Evolutionary conservation across 2,329 filamentous ascomycete genomes (phyloP), one percentile per base, ranked within the genome.

Genomic region (Neophaeococcomyces aloes): DNA sequence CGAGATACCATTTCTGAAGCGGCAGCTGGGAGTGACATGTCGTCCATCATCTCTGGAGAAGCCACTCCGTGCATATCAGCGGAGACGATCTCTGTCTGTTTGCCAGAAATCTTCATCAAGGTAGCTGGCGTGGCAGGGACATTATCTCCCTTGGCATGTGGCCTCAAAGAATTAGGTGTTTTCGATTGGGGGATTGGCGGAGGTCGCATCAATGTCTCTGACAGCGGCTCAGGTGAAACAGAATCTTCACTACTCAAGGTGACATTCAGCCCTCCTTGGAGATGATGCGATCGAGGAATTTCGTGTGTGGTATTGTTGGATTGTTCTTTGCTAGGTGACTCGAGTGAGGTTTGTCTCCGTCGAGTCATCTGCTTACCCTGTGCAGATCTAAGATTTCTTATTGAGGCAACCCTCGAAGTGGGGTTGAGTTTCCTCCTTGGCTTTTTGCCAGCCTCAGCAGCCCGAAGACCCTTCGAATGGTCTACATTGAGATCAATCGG

Each of bases 51-150:
- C 7, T 59, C 57, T 27, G 59, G 60, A 18, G 59, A 53, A 13
- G 58, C 54, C 25, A 64, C 31, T 31, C 35, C 49, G 2, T 35
- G 30, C 34, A 14, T 27, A n/a, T 37, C 30, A 13, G 19, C 8
- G 10, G 42, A 63, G 11, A 63, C 59, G 6, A 17, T 27, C 21
- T 42, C 30, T 42, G 59, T 59, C 18, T 62, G 61, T 44, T 68
- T 70, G 49, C 73, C 74, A 41, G 55, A 72, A 33, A 89, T 70
- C 55, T 78, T 82, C 83, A 95, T 94, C 46, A 94, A 65, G 5
- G 87, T 94, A 7, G 88, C 86, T 1, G 87, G 87, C 0, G 87
- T 94, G 1, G 86, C 87, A 8, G 85, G 84, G 41, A 79, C 65
- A 37, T 76, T 54, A 27, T 41, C 38, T 8, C 32, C 25, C 19